Evolutionary conservation across 768 basidiomycete genomes (phyloP).

Genomic region (Chalciporus chontae): DNA sequence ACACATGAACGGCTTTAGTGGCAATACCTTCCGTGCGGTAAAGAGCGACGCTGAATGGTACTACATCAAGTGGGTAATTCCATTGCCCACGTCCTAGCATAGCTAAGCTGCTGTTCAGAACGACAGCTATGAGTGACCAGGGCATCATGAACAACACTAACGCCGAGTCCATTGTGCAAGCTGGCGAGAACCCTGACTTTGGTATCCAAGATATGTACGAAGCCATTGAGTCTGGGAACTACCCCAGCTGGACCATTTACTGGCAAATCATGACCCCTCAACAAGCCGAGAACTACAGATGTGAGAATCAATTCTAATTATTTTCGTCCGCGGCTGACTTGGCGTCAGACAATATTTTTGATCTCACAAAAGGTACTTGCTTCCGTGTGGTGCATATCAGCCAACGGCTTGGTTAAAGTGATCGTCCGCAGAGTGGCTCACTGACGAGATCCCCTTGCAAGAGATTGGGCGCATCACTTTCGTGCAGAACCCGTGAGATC

Average conservation of each 20-base stretch:
- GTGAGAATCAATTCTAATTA: constrained; percentile 12
- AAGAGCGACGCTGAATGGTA: constrained; percentile 46
- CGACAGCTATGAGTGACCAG: constrained; percentile 26
- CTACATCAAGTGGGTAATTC: constrained; percentile 47
- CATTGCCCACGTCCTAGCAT: not conserved
- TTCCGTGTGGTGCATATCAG: not conserved
- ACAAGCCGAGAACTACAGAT: constrained; percentile 47
- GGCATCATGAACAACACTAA: constrained; percentile 39
- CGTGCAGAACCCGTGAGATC: constrained; percentile 35
- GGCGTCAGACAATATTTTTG: constrained; percentile 44
- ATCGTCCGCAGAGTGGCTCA: constrained; percentile 32
- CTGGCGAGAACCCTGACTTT: constrained; percentile 47
- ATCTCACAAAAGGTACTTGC: constrained; percentile 42
- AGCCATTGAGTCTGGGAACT: constrained; percentile 49
- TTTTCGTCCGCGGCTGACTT: not conserved
- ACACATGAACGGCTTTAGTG: constrained; percentile 48
- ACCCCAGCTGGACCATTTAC: constrained; percentile 56
- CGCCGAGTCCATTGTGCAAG: constrained; percentile 34
- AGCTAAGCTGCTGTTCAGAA: constrained; percentile 16
- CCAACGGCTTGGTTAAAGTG: not conserved
- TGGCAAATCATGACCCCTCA: constrained; percentile 51
- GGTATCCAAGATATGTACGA: constrained; percentile 53
- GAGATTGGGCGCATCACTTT: constrained; percentile 39
- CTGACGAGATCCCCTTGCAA: constrained; percentile 30
- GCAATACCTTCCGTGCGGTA: constrained; percentile 46